Conservation (phyloP, 2,329 filamentous ascomycete genomes). For the Neofusicoccum cordaticola region DNA sequence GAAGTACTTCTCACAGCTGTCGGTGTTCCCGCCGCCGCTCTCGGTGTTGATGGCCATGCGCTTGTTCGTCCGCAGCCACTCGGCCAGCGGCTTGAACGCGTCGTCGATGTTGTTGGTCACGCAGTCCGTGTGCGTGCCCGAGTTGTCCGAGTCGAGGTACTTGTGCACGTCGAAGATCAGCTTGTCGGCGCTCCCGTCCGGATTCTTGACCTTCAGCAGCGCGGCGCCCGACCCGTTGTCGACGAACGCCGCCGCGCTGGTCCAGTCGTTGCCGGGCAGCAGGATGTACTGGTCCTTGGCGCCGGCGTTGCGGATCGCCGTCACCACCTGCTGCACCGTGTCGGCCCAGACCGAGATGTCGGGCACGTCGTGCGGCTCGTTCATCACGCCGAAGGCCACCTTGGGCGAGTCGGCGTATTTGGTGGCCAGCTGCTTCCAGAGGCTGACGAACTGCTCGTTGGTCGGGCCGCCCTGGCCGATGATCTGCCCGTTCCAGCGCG, state of each 20-base stretch:
- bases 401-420: conserved; percentile 56
- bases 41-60: conserved; percentile 41
- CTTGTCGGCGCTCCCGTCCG: conserved; percentile 55
- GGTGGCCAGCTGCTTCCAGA: conserved; percentile 57
- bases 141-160: conserved; percentile 41
- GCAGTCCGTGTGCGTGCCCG: conserved; percentile 36
- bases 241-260: conserved; percentile 32
- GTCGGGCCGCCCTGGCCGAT: conserved; percentile 65
- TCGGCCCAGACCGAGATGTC: conserved; percentile 58
- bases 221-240: conserved; percentile 39
- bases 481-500: conserved; percentile 58
- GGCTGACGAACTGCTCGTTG: conserved; percentile 55
- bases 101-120: conserved; percentile 32
- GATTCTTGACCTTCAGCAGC: conserved; percentile 56
- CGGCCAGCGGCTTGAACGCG: conserved; percentile 34
- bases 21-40: conserved; percentile 41
- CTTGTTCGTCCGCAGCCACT: conserved; percentile 37
- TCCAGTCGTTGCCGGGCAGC: conserved; percentile 61
- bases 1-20: conserved; percentile 31
- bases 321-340: conserved; percentile 62
- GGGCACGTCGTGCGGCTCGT: conserved; percentile 60
- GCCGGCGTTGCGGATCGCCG: conserved; percentile 63
- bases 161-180: conserved; percentile 49
- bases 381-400: conserved; percentile 66
- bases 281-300: conserved; percentile 63